phyloP scores from a whole-genome alignment of 257 asterid species.

The Ajuga chamaepitys region DNA sequence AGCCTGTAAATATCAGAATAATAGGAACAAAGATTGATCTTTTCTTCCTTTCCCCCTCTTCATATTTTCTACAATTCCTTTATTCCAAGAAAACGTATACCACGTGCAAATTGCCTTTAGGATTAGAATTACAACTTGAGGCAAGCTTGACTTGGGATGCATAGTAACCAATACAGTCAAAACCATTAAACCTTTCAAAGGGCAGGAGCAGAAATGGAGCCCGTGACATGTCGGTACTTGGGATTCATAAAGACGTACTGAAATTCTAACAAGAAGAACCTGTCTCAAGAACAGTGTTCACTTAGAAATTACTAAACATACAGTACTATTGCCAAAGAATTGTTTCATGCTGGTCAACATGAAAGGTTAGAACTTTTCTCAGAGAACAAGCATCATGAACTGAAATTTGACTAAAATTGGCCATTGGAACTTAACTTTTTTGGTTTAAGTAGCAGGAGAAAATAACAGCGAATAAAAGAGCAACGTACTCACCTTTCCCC shows the following conservation, averaged over 20 bases:
- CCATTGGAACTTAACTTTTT: neutral
- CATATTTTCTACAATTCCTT: too few relatives aligned
- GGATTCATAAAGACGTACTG: neutral
- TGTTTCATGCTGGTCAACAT: neutral
- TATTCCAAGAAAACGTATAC: too few relatives aligned
- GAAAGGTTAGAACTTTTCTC: neutral
- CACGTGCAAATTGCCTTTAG: too few relatives aligned
- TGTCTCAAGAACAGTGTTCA: slow-evolving; percentile 1
- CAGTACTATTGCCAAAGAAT: neutral
- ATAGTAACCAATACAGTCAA: neutral
- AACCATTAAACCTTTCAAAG: neutral
- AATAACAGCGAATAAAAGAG: slow-evolving; percentile 5
- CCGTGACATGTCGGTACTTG: neutral
- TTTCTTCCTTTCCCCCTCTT: too few relatives aligned
- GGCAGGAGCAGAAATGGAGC: neutral
- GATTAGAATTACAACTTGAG: too few relatives aligned
- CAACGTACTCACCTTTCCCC: slow-evolving; percentile 50
- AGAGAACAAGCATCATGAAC: slow-evolving; percentile 10
- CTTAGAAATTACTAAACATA: neutral
- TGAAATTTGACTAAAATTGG: slow-evolving; percentile 2
- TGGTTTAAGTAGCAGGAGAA: neutral
- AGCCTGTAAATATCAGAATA: too few relatives aligned
- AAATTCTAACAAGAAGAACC: neutral
- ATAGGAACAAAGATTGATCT: too few relatives aligned
- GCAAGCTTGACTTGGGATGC: neutral